Evolutionary conservation across 1,284 basidiomycete species (phyloP), one percentile per base, ranked within the genome.

Genomic region (Ustilago vetiveriae): DNA sequence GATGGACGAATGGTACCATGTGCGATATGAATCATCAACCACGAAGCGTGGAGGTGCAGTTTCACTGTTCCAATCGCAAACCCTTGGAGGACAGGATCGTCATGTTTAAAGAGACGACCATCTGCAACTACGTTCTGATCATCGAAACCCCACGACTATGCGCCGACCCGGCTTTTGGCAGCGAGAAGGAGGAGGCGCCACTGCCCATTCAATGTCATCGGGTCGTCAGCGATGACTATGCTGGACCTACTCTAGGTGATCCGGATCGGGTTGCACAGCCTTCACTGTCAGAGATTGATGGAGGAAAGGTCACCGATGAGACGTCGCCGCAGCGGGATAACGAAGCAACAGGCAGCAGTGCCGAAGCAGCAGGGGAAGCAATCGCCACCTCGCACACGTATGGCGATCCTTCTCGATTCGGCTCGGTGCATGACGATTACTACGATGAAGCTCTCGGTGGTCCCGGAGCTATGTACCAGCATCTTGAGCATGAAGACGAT

Each of bases 71-170:
- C 16, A 41, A 56, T 39, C 39, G 54, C 39, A 55, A 65, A 33
- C 53, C 56, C 9, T 45, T 54, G 30, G 62, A 60, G 11, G 74
- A 74, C 26, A 54, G 74, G 6, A 79, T 79, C 40, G 53, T 69
- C 32, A 58, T 74, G 42, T 59, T 79, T 46, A 78, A 78, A 52
- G 77, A 79, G 57, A 75, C 74, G 17, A 79, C 76, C 13, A 78
- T 70, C 23, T 79, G 77, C 63, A 75, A 72, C 49, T 79, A 79
- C 41, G 66, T 75, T 4, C n/a, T 75, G 16, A 48, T 73, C 38
- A 66, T 75, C 39, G 65, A 75, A 46, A 75, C 73, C 5, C 57
- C 70, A 0, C 40, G 64, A 9, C 49, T 72, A 8, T 75, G 73
- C 29, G 55, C 36, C 1, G 71, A 72, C 24, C 46, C 66, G 3